phyloP scores from a whole-genome alignment of 2,329 filamentous ascomycete species.

The Botryotinia calthae region DNA sequence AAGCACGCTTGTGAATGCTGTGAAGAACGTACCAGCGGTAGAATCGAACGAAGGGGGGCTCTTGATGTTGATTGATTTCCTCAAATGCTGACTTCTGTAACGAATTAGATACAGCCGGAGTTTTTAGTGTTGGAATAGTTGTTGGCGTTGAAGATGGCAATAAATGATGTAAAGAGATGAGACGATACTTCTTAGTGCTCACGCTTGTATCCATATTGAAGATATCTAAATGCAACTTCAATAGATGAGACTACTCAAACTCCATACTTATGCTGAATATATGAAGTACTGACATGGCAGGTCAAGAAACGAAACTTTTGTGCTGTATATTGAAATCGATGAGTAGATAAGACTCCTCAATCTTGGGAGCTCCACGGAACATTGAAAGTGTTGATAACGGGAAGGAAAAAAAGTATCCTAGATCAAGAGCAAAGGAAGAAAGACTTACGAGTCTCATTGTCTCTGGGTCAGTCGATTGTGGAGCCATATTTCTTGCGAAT shows the following conservation, averaged over 20 bases:
- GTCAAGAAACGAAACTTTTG: background rate
- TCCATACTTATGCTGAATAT: background rate
- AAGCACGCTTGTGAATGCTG: conserved; percentile 15
- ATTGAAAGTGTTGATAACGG: background rate
- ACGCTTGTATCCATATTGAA: background rate
- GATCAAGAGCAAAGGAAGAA: background rate
- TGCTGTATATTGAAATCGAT: background rate
- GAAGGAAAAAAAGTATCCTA: no score
- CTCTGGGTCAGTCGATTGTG: background rate
- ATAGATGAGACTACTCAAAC: no score
- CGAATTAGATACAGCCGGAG: background rate
- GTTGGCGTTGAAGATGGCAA: background rate
- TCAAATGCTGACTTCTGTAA: background rate
- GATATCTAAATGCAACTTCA: background rate
- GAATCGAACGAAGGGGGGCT: background rate
- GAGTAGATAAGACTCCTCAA: no score
- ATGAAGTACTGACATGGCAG: background rate
- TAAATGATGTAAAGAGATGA: background rate
- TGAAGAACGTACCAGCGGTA: conserved; percentile 20
- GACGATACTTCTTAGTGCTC: background rate
- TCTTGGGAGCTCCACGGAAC: background rate
- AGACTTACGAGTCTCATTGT: conserved; percentile 1
- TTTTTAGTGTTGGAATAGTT: no score
- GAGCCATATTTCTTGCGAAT: background rate
- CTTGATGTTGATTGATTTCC: background rate